Evolutionary conservation across 768 basidiomycete species (phyloP), one percentile per base, ranked within the genome.

Genomic region (Pholiota microspora): DNA sequence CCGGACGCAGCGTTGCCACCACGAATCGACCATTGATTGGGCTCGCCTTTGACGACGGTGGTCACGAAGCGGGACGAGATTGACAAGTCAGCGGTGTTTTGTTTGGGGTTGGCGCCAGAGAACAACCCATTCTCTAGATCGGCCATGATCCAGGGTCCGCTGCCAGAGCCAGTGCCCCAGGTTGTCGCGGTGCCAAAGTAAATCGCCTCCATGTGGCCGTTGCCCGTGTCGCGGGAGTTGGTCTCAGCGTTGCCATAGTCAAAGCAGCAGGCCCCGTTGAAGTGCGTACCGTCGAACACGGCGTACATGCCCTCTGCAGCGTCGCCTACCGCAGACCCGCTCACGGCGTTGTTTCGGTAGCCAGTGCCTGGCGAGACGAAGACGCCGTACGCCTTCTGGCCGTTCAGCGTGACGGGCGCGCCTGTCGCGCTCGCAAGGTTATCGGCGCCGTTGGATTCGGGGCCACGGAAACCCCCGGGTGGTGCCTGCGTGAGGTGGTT

Each of bases 181-280:
- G 23, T 15, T 18, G n/a, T 45, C 10, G 1, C 10, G 27, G 1
- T 24, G 32, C 55, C 55, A 16, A 56, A 56, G 21, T 56, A 56
- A 44, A 56, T 45, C 27, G 55, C 55, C 25, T 56, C 55, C 55
- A 56, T 56, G 29, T 56, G 55, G 6, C 55, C 55, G 24, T 31
- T 36, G 44, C 55, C 55, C 25, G 55, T 56, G 23, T 56, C 55
- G 49, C 28, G 29, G 27, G 49, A 45, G 55, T 34, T 56, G 38
- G 49, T 51, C 24, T 56, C 55, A 4, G 55, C 55, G 49, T 56
- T 56, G n/a, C 55, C 55, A 18, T 56, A 56, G 55, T 56, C 55
- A 21, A 56, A 56, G 42, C 55, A 56, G 51, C 50, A 57, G 50
- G 23, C 55, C 6, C 32, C 32, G 51, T 57, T 57, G 55, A 38